Percentiles rank a stretch among this genome's conserved stretches.
phyloP scores from a whole-genome alignment of 2,329 filamentous ascomycete genomes.

The Verticillium zaregamsianum region DNA sequence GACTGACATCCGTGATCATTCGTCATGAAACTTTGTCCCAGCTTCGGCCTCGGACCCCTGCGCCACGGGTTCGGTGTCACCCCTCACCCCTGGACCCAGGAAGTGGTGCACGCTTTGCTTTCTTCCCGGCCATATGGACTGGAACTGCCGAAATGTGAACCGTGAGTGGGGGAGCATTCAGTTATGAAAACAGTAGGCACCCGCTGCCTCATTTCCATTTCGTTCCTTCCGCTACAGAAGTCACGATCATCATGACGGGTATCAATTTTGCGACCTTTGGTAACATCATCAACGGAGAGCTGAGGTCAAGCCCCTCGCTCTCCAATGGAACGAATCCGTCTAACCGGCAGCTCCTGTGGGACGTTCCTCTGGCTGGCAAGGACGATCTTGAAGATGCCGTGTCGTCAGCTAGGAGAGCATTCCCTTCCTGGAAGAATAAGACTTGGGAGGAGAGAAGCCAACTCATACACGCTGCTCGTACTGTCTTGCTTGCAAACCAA shows the following conservation, averaged over 20 bases:
- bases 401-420: slow-evolving; percentile 19
- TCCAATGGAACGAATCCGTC: slow-evolving; percentile 21
- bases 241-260: not conserved
- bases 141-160: too few relatives aligned
- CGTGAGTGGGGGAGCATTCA: too few relatives aligned
- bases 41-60: too few relatives aligned
- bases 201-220: too few relatives aligned
- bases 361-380: slow-evolving; percentile 20
- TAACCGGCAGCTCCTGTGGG: slow-evolving; percentile 22
- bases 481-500: slow-evolving; percentile 19
- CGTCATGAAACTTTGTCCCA: too few relatives aligned
- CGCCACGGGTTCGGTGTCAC: too few relatives aligned
- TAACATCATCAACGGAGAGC: slow-evolving; percentile 19
- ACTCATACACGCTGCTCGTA: slow-evolving; percentile 17
- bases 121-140: too few relatives aligned
- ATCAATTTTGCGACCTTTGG: not conserved
- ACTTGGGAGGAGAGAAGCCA: slow-evolving; percentile 18
- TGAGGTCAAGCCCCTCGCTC: slow-evolving; percentile 20
- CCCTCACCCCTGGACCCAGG: too few relatives aligned
- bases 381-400: slow-evolving; percentile 26
- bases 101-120: too few relatives aligned
- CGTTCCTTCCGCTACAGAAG: not conserved
- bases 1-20: too few relatives aligned
- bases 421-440: slow-evolving; percentile 24
- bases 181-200: too few relatives aligned